These are phyloP conservation scores for Chaetomium tenue DNA, from an alignment of 495 filamentous ascomycete species.

Conservation along the genomic window DNA sequence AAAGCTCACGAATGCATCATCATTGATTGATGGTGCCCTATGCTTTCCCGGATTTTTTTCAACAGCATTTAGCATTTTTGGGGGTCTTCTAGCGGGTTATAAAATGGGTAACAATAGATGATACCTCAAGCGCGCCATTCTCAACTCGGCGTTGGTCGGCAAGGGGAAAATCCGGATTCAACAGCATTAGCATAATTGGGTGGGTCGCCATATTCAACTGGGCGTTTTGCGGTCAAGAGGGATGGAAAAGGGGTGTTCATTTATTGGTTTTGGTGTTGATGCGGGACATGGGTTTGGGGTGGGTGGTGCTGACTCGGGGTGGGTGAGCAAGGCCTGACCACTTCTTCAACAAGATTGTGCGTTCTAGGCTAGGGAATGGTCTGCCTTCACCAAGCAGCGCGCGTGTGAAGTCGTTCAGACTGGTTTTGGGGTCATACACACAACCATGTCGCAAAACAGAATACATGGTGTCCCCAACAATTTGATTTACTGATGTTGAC, in stretches of 20 bases:
- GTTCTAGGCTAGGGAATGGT: constrained; percentile 23
- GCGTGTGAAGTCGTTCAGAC: constrained; percentile 21
- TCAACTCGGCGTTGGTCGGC: constrained; percentile 39
- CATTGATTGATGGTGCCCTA: constrained; percentile 20
- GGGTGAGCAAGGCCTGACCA: constrained; percentile 9
- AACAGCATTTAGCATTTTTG: constrained; percentile 41
- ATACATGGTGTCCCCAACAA: neutral
- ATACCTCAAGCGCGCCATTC: constrained; percentile 39
- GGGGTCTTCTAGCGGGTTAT: constrained; percentile 36
- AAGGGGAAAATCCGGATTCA: constrained; percentile 36
- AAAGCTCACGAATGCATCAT: constrained; percentile 16
- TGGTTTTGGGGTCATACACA: constrained; percentile 13
- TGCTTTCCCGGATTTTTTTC: constrained; percentile 39
- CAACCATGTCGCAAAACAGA: constrained; percentile 9
- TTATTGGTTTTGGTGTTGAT: constrained; percentile 19
- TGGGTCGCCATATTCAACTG: constrained; percentile 38
- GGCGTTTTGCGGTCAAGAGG: constrained; percentile 33
- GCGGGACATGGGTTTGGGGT: constrained; percentile 6
- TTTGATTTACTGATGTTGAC: neutral
- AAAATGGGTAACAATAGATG: constrained; percentile 36
- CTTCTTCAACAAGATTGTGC: constrained; percentile 34
- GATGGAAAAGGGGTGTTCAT: constrained; percentile 20
- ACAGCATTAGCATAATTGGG: constrained; percentile 37
- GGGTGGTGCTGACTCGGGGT: constrained; percentile 3
- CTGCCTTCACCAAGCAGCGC: constrained; percentile 29